Evolutionary conservation across 2,329 filamentous ascomycete species (phyloP).

Genomic region (Sarocladiaceae sp.): DNA sequence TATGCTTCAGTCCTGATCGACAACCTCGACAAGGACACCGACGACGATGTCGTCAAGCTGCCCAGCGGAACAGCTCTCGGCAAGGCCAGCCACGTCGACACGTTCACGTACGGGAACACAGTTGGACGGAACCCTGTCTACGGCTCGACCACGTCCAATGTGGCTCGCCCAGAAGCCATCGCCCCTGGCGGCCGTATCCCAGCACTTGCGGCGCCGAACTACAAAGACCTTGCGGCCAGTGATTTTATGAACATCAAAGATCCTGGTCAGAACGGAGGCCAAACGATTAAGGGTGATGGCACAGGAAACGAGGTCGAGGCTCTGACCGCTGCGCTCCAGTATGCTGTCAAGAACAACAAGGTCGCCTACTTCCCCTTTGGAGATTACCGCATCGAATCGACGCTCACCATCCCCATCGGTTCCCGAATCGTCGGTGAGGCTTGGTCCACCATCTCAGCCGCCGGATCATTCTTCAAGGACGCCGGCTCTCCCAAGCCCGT

Average conservation of each 20-base stretch:
- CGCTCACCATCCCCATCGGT: conserved; percentile 24
- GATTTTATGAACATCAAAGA: conserved; percentile 32
- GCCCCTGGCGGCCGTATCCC: conserved; percentile 31
- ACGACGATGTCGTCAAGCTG: conserved; percentile 27
- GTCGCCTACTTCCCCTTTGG: conserved; percentile 24
- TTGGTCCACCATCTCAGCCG: conserved; percentile 44
- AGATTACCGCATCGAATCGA: conserved; percentile 21
- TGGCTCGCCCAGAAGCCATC: conserved; percentile 25
- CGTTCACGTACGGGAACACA: conserved; percentile 36
- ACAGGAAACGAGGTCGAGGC: conserved; percentile 20
- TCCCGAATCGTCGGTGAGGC: conserved; percentile 49
- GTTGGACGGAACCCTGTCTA: conserved; percentile 33
- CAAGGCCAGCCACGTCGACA: conserved; percentile 26
- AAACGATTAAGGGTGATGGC: conserved; percentile 30
- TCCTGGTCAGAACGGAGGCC: conserved; percentile 21
- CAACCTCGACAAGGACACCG: conserved; percentile 34
- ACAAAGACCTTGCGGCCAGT: conserved; percentile 23
- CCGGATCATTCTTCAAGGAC: conserved; percentile 36
- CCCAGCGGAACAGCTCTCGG: conserved; percentile 25
- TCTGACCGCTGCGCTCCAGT: conserved; percentile 17
- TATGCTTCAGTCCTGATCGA: conserved; percentile 36
- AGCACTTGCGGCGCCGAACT: conserved; percentile 32
- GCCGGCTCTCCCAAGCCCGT: conserved; percentile 39
- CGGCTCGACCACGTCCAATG: conserved; percentile 23
- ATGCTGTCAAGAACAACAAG: conserved; percentile 13